These are phyloP conservation scores for Corylus americana DNA, from an alignment of 306 rosid species.

Conservation along the genomic window DNA sequence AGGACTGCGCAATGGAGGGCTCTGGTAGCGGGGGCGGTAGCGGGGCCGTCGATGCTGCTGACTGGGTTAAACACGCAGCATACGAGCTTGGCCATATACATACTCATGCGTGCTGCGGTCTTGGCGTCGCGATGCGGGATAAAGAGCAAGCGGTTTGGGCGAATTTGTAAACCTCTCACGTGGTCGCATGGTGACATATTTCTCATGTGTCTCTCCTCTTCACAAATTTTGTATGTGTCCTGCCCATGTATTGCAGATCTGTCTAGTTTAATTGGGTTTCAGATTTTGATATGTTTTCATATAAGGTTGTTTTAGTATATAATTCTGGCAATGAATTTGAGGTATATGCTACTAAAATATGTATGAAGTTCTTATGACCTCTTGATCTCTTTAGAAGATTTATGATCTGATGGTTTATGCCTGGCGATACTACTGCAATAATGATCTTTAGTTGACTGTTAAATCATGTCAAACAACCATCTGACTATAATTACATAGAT, in stretches of 20 bases:
- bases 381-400: neutral
- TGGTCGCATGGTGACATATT: constrained; percentile 96
- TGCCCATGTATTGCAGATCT: neutral
- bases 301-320: neutral
- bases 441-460: constrained; percentile 19
- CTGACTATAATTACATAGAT: neutral
- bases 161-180: constrained; percentile 85
- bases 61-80: constrained; percentile 85
- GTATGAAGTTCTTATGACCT: neutral
- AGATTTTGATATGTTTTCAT: neutral
- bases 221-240: constrained; percentile 80
- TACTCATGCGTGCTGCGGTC: constrained; percentile 92
- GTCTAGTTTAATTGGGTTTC: neutral
- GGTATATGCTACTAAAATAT: neutral
- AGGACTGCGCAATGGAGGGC: constrained; percentile 97
- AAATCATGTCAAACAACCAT: constrained; percentile 5
- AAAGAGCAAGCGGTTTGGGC: constrained; percentile 86
- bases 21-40: constrained; percentile 86
- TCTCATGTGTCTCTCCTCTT: constrained; percentile 96
- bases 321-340: neutral
- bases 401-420: neutral
- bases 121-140: constrained; percentile 93
- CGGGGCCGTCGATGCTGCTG: constrained; percentile 91
- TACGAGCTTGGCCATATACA: constrained; percentile 87
- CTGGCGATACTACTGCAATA: neutral